These are phyloP conservation scores for Pythium monospermum DNA, from an alignment of 352 stramenopile genomes.

Conservation along the genomic window DNA sequence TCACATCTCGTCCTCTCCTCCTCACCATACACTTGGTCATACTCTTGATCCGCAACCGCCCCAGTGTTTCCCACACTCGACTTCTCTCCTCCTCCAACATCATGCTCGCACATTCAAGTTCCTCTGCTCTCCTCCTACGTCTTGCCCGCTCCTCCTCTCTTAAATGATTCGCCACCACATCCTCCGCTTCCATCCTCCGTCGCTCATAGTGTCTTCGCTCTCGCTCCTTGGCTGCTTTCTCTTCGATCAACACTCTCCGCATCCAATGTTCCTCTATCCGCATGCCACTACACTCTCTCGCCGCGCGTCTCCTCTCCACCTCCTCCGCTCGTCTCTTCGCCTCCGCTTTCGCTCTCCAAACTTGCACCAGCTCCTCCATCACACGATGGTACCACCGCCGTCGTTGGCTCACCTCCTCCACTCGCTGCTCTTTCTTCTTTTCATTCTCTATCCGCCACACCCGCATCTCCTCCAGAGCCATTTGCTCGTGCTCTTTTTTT, in stretches of 20 bases:
- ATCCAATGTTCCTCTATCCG: slow-evolving; percentile 36
- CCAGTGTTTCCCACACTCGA: slow-evolving; percentile 11
- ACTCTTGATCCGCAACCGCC: slow-evolving; percentile 11
- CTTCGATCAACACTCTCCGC: slow-evolving; percentile 25
- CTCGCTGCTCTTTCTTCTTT: slow-evolving; percentile 3
- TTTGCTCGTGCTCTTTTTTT: neutral
- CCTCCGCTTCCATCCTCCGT: slow-evolving; percentile 30
- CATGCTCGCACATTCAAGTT: slow-evolving; percentile 1
- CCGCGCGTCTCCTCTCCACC: slow-evolving; percentile 21
- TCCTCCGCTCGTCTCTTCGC: slow-evolving; percentile 18
- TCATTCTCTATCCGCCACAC: neutral
- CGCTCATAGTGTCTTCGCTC: slow-evolving; percentile 20
- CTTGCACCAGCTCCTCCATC: slow-evolving; percentile 26
- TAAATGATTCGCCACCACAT: slow-evolving; percentile 14
- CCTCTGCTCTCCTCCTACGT: neutral
- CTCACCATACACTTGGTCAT: neutral
- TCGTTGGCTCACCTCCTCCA: slow-evolving; percentile 22
- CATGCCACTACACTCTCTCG: slow-evolving; percentile 38
- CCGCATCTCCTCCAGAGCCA: slow-evolving; percentile 15
- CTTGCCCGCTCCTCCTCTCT: slow-evolving; percentile 1
- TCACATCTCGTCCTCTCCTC: neutral
- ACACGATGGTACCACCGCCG: slow-evolving; percentile 20
- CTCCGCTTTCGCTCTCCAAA: slow-evolving; percentile 6
- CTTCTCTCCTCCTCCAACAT: slow-evolving; percentile 6
- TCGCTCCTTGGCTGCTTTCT: slow-evolving; percentile 14